Percentiles rank a stretch among this genome's conserved stretches.
phyloP scores from a whole-genome alignment of 345 rosid genomes.

The Punica granatum region DNA sequence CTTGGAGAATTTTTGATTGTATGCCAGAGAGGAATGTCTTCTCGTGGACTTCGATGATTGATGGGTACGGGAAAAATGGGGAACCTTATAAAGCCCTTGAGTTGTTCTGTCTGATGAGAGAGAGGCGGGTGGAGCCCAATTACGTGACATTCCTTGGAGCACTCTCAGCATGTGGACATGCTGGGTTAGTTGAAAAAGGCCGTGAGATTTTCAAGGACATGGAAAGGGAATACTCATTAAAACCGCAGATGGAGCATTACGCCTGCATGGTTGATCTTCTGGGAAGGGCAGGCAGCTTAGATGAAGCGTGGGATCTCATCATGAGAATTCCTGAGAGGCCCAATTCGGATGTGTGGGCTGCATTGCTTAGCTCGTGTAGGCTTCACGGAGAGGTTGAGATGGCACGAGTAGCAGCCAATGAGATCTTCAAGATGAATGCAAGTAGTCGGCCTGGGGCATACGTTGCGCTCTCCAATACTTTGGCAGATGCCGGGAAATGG shows the following conservation, averaged over 20 bases:
- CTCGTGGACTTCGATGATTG: conserved; percentile 95
- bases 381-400: conserved; percentile 57
- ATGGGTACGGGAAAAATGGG: conserved; percentile 93
- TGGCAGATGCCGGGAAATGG: conserved; percentile 87
- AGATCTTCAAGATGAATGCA: conserved; percentile 65
- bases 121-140: conserved; percentile 44
- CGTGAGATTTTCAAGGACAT: conserved; percentile 65
- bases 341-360: conserved; percentile 84
- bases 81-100: conserved; percentile 59
- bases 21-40: conserved; percentile 71
- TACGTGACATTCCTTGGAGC: conserved; percentile 83
- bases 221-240: conserved; percentile 57
- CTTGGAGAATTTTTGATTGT: conserved; percentile 45
- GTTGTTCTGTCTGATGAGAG: conserved; percentile 53
- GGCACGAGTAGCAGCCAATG: conserved; percentile 59
- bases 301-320: conserved; percentile 55
- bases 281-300: conserved; percentile 70
- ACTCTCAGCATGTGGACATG: conserved; percentile 79
- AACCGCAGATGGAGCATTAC: conserved; percentile 86
- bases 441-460: conserved; percentile 79
- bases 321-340: conserved; percentile 60
- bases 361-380: conserved; percentile 73
- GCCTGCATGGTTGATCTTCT: conserved; percentile 89
- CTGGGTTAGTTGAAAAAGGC: conserved; percentile 67
- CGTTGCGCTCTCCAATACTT: conserved; percentile 65